Base-by-base conservation (phyloP, 345 rosid species). In the Sapria himalayana region DNA sequence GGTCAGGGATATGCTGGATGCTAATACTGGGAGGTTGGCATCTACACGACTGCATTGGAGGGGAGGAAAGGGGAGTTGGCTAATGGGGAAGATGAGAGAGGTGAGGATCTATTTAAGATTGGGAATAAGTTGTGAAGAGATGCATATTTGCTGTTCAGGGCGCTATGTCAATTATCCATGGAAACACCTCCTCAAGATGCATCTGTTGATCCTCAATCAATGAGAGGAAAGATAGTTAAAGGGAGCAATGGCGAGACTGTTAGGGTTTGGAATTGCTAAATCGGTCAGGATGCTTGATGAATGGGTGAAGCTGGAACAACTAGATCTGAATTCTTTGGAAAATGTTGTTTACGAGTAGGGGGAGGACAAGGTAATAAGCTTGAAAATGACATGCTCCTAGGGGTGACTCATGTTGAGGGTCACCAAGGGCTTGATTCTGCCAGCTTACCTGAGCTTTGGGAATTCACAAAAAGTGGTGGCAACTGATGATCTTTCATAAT, bases 11-110 rank as follows among this genome's bases (percentile, higher is more conserved):
- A 84, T 84, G 99, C 51, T 89, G 59, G 99, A 89, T 58, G 99
- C 99, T 17, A 89, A 89, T 89, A 89, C 63, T 89, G 99, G 99
- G 99, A 89, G 81, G 80, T 89, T 55, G 84, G 99, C 56, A 84
- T 89, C 93, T 89, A 89, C 32, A 89, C 82, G 67, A 76, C 95
- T 0, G 99, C 99, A 1, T 64, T 89, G 50, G 99, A 89, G 62
- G 99, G 93, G 54, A 69, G 99, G 52, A 89, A 89, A 66, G 99
- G 99, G 21, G 99, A 89, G 55, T 68, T 89, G 57, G 81, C 74
- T 1, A 93, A 77, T 22, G 95, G 95, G 22, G 93, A 84, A 55
- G 60, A 50, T 33, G 99, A 84, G 67, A 64, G 86, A 50, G 99
- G 80, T 7, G 95, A 84, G 24, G 95, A 84, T 56, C 55, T 75